A percentile compares a stretch with the other conserved stretches of the same genome.
Conservation (phyloP, 257 asterid species). For the Scutellaria barbata region DNA sequence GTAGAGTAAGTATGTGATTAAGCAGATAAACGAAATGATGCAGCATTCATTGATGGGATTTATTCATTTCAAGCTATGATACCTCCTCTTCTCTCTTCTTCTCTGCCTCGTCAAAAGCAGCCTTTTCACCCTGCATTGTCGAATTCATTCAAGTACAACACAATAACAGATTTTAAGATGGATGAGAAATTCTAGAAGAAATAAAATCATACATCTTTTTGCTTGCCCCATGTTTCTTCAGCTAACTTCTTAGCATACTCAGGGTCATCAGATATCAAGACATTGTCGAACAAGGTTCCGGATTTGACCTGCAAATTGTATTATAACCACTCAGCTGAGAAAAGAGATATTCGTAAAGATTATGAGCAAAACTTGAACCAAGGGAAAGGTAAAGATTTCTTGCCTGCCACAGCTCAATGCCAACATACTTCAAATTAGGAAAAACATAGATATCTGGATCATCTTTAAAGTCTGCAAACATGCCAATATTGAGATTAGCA, state of each 20-base stretch:
- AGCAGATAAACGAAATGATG: neutral
- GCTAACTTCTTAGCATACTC: conserved; percentile 82
- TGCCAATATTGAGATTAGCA: conserved; percentile 11
- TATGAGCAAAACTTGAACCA: neutral
- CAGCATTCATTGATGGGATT: neutral
- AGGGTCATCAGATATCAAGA: conserved; percentile 74
- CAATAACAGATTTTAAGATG: neutral
- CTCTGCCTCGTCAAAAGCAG: conserved; percentile 88
- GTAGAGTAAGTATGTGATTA: neutral
- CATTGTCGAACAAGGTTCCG: conserved; percentile 90
- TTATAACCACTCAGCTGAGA: neutral
- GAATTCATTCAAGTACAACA: conserved; percentile 13
- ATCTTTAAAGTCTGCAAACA: conserved; percentile 75
- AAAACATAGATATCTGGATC: conserved; percentile 84
- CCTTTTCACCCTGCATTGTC: conserved; percentile 75
- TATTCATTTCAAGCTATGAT: conserved; percentile 1
- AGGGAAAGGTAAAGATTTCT: neutral
- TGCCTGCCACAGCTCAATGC: conserved; percentile 97
- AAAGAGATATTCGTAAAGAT: conserved; percentile 14
- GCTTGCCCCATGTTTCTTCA: conserved; percentile 92
- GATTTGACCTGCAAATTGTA: conserved; percentile 75
- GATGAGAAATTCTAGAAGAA: neutral
- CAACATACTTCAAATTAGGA: conserved; percentile 90
- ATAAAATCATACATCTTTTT: conserved; percentile 72
- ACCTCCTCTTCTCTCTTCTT: conserved; percentile 88